Percentiles rank a stretch among this genome's conserved stretches.
phyloP scores from a whole-genome alignment of 1,284 basidiomycete species.

The Cystobasidium slooffiae region DNA sequence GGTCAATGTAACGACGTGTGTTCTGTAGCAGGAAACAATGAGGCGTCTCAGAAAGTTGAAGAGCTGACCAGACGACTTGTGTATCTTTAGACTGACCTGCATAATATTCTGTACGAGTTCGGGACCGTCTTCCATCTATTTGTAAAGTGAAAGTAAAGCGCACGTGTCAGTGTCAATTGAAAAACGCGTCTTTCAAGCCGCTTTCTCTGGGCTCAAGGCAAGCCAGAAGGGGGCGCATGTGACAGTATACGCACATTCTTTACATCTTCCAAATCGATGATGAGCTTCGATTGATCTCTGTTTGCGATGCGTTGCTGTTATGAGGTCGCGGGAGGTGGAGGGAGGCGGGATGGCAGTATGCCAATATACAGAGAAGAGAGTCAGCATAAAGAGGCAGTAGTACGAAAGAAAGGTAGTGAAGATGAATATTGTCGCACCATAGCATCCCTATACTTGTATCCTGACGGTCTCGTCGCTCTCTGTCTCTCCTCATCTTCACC shows the following conservation, averaged over 20 bases:
- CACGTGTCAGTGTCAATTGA: conserved; percentile 31
- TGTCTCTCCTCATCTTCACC: conserved; percentile 65
- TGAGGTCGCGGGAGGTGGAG: background rate
- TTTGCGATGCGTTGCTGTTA: conserved; percentile 86
- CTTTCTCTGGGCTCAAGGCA: background rate
- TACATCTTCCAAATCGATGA: conserved; percentile 81
- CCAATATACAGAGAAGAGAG: background rate
- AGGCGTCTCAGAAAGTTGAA: too few species aligned
- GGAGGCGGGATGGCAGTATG: background rate
- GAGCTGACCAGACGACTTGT: too few species aligned
- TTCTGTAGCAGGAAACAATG: conserved; percentile 63
- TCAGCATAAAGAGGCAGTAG: background rate
- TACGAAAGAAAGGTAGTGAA: background rate
- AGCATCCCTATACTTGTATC: conserved; percentile 78
- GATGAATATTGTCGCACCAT: conserved; percentile 65
- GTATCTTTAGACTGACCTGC: conserved; percentile 35
- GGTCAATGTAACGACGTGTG: conserved; percentile 82
- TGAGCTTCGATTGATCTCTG: conserved; percentile 81
- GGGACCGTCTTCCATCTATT: conserved; percentile 36
- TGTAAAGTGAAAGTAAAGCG: too few species aligned
- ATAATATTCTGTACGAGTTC: conserved; percentile 40
- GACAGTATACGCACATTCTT: conserved; percentile 62
- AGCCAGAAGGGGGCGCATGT: background rate
- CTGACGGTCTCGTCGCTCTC: conserved; percentile 58
- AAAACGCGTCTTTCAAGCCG: background rate